Evolutionary conservation across 768 basidiomycete genomes (phyloP), one percentile per base, ranked within the genome.

Genomic region (Leccinum broughii): DNA sequence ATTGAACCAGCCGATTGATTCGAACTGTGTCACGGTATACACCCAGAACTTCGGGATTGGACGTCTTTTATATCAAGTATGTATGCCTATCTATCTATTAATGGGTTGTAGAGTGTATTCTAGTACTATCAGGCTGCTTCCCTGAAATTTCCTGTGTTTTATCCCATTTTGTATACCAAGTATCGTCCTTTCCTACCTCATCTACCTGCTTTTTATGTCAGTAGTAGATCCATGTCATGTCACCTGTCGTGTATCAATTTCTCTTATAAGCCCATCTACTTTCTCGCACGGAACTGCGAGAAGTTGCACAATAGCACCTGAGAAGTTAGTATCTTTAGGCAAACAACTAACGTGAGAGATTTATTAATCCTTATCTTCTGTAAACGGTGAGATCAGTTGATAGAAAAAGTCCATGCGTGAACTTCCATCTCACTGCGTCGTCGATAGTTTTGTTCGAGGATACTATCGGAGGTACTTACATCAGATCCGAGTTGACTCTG

Each of bases 1-100:
- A 73, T 62, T 71, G 51, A 71, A 57, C 26, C 46, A 62, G 54
- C 59, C 62, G 54, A 41, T 62, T 54, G 60, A 65, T 26, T 61
- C 51, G 60, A 61, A 66, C 56, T 58, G 48, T 62, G 41, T 30
- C 30, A 30, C 30, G 30, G 9, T 57, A 58, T 51, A 49, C 48
- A 20, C 60, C 46, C 13, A 54, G 35, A 37, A 56, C 41, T 41
- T 41, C 41, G 41, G 17, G 17, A 41, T 15, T n/a, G 7, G n/a
- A 52, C 50, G 20, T 59, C 56, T 58, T 56, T 22, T n/a, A 20
- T 53, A 34, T 52, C 51, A 17, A 52, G 20, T 37, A 52, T 32
- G 32, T 65, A 58, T 50, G 55, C 55, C 44, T 17, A 14, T 60
- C 53, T 55, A 28, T 59, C 26, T 53, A 26, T 56, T 46, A 4